Evolutionary conservation across 140 eudicot species (phyloP), one percentile per base, ranked within the genome.

Genomic region (Stevia rebaudiana): DNA sequence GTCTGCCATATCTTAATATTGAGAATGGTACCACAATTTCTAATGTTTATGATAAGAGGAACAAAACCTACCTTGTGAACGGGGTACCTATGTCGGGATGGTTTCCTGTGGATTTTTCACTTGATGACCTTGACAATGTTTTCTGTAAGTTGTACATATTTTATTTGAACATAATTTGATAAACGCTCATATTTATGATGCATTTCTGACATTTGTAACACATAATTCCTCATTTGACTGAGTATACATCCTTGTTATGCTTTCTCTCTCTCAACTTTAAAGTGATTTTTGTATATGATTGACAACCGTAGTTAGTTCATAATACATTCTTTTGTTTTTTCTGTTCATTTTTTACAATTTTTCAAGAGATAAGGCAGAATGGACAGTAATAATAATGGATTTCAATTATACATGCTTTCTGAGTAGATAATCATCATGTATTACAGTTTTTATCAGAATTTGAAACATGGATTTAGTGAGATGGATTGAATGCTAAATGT

Each of bases 81-180:
- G 92, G 94, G 25, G 87, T 77, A 28, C 22, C 73, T 35, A 68
- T 46, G 47, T 39, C 69, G 13, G 96, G 94, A 80, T 88, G 72
- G 76, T 88, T 88, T 80, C 49, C 94, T 9, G 44, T 80, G 67
- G 96, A 88, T 74, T 92, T 82, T 70, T 73, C 89, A 16, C 74
- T 79, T 13, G 70, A 47, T 0, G 94, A 83, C 6, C 80, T 92
- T 17, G 36, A 44, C 50, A 70, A 62, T 2, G 81, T 88, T 39
- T 54, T 43, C 49, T 63, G 98, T 92, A 79, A 88, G 98, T 76
- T 72, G 12, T 3, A 22, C 37, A 31, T 44, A 52, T 49, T 67
- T 60, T 18, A 4, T 16, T 59, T 12, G 11, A 40, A 46, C 53
- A 56, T 57, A 16, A 25, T 22, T 8, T 0, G 42, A 13, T 56